Base-by-base conservation (phyloP, 2,329 filamentous ascomycete genomes). In the Exophiala oligosperma region DNA sequence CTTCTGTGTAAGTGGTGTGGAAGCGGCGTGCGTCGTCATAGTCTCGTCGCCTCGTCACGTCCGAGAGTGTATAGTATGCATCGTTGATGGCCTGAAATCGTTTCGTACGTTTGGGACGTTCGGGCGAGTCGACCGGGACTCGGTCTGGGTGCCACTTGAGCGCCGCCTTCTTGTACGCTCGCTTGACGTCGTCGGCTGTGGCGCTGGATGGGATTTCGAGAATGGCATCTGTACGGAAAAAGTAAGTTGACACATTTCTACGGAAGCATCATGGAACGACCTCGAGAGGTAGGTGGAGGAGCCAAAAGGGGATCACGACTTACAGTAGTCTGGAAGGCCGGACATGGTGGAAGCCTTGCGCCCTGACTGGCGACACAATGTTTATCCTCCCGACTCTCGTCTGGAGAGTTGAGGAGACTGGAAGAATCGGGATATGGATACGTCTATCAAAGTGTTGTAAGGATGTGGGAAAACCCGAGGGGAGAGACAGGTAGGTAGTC, bases 91-190 rank as follows among this genome's bases (percentile, higher is more conserved):
- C 84, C 74, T 96, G 92, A 78, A 96, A 96, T 71, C 88, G 88
- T 70, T 89, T 90, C 4, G 94, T 99, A 69, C 92, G 89, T 11
- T 84, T 75, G 23, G 85, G 74, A 63, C 93, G 90, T 67, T 97
- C 92, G 38, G 92, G 91, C 4, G 91, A 93, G 75, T 92, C 86
- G 64, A 84, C 77, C 28, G 92, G 82, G 41, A 99, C 91, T 59
- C 94, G 90, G 73, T 99, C 94, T 1, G 93, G 93, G 73, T 97
- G 93, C 64, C 90, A 92, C 76, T 94, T 96, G 47, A 97, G 80
- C 4, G 93, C 93, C 68, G 90, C 90, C 71, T 89, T 88, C 74
- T 99, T 99, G 81, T 97, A 99, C 51, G 92, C 94, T 80, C 91
- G 89, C 67, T 93, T 89, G 71, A 99, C 88, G 72, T 97, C 89